These are phyloP conservation scores for Chrysochromulina parva DNA, from an alignment of 78 protist genomes.

Conservation along the genomic window DNA sequence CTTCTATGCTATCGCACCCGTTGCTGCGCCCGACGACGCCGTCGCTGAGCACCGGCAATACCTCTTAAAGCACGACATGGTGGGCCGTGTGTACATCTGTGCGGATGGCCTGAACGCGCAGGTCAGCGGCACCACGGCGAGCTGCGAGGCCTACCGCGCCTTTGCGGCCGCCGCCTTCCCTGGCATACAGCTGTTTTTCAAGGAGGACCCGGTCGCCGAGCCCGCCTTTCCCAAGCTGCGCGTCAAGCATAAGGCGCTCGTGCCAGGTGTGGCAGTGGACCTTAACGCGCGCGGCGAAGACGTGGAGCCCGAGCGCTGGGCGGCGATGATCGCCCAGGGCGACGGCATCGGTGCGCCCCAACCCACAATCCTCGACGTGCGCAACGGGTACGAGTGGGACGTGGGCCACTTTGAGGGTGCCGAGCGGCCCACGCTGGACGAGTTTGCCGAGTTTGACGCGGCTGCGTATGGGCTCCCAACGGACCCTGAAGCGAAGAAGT, in stretches of 20 bases:
- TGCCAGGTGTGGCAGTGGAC: not conserved
- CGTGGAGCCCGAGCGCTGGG: constrained; percentile 20
- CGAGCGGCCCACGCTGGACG: not conserved
- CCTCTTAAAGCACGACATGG: constrained; percentile 8
- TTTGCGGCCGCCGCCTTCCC: not conserved
- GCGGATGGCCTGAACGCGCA: constrained; percentile 31
- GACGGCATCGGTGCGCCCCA: not conserved
- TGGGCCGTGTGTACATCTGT: constrained; percentile 38
- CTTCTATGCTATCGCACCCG: constrained; percentile 1
- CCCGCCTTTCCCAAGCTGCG: not conserved
- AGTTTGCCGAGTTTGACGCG: not conserved
- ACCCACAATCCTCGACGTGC: constrained; percentile 4
- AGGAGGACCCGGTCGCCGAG: constrained; percentile 19
- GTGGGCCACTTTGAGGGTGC: constrained; percentile 19
- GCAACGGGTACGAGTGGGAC: constrained; percentile 38
- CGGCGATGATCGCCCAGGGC: not conserved
- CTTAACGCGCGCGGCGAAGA: constrained; percentile 11
- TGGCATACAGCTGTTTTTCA: not conserved
- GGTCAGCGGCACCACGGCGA: not conserved
- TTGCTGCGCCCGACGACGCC: not conserved
- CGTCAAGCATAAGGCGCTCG: not conserved
- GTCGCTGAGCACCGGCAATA: not conserved
- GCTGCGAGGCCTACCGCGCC: not conserved
- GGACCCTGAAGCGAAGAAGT: not conserved
- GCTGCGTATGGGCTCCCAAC: not conserved